Conservation (phyloP, 164 flowering plant species). For the Platanus orientalis region DNA sequence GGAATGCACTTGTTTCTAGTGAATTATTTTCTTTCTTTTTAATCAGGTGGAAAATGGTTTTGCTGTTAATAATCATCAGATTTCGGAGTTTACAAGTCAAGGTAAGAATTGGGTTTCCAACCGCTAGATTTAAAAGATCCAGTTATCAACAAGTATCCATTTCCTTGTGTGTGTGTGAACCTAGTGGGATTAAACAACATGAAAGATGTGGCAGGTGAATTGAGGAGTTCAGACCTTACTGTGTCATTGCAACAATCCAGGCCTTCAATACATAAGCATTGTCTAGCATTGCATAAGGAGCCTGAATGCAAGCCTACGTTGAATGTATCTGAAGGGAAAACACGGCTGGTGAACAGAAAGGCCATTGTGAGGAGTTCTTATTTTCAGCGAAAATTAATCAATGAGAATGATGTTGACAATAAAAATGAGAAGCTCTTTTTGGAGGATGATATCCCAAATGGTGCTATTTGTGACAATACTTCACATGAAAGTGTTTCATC, state of each 20-base stretch:
- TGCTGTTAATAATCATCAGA: constrained; percentile 15
- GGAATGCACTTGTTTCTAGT: not conserved
- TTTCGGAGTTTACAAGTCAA: constrained; percentile 18
- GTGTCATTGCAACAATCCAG: constrained; percentile 21
- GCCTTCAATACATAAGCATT: constrained; percentile 34
- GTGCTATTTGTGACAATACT: constrained; percentile 11
- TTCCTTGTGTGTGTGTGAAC: constrained; percentile 9
- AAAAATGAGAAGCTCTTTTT: constrained; percentile 21
- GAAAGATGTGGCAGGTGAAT: constrained; percentile 14
- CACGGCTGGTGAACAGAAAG: constrained; percentile 24
- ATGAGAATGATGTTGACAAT: constrained; percentile 21
- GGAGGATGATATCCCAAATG: constrained; percentile 9
- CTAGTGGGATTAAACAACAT: constrained; percentile 9
- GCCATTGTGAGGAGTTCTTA: constrained; percentile 49
- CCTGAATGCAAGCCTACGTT: constrained; percentile 13
- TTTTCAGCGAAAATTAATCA: constrained; percentile 40
- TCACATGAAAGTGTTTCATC: constrained; percentile 8
- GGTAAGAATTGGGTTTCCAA: constrained; percentile 30
- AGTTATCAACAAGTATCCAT: not conserved
- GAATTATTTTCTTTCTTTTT: not conserved
- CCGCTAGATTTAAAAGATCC: not conserved
- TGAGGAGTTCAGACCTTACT: constrained; percentile 18
- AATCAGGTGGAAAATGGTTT: constrained; percentile 34
- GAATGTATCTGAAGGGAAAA: constrained; percentile 26
- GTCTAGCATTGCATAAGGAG: constrained; percentile 31